Percentiles rank a stretch among this genome's conserved stretches.
phyloP scores from a whole-genome alignment of 2,329 filamentous ascomycete species.

The Xylaria polymorpha region DNA sequence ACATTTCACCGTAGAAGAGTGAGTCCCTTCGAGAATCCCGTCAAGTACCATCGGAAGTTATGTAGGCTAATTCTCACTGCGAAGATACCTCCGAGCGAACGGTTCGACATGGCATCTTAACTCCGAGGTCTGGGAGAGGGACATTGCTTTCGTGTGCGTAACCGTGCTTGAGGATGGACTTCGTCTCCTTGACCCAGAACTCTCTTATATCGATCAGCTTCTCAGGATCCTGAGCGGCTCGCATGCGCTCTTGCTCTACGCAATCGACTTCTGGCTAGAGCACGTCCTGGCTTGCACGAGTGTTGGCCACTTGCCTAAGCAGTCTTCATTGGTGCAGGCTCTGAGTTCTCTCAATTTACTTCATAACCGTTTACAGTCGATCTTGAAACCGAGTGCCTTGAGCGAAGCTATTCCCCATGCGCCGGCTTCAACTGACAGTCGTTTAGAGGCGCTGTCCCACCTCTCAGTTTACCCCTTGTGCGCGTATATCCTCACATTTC shows the following conservation, averaged over 20 bases:
- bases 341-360: constrained; percentile 13
- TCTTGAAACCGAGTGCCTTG: not conserved
- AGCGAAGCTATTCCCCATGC: not conserved
- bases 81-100: constrained; percentile 17
- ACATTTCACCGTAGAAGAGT: constrained; percentile 28
- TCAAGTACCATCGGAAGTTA: not conserved
- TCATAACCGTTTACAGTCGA: constrained; percentile 6
- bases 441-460: constrained; percentile 15
- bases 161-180: constrained; percentile 21
- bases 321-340: constrained; percentile 17
- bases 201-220: not conserved
- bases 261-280: constrained; percentile 27
- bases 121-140: constrained; percentile 9
- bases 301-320: constrained; percentile 5
- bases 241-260: constrained; percentile 19
- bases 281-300: constrained; percentile 16
- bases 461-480: constrained; percentile 14
- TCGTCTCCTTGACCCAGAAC: constrained; percentile 18
- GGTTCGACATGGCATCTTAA: constrained; percentile 4
- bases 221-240: constrained; percentile 17
- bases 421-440: not conserved
- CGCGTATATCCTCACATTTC: constrained; percentile 8
- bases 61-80: not conserved
- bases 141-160: constrained; percentile 18
- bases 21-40: constrained; percentile 1